phyloP scores from a whole-genome alignment of 208 protist species.

The Trypanosoma vivax region DNA sequence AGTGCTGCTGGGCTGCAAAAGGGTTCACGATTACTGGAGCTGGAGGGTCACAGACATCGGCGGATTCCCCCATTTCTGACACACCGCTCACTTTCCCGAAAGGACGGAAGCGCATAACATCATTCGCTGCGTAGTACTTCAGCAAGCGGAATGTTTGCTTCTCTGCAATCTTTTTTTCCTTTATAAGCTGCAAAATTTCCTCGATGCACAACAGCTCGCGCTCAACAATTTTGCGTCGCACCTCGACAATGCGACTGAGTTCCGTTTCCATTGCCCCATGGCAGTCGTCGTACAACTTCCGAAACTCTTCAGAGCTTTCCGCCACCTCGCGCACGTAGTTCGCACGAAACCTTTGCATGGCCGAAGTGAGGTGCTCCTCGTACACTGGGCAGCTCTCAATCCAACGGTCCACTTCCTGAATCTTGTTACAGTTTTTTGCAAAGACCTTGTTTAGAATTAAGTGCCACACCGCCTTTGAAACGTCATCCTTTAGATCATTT shows the following conservation, averaged over 20 bases:
- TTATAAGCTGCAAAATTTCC: constrained; percentile 36
- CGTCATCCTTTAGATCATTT: constrained; percentile 78
- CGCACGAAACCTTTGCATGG: constrained; percentile 70
- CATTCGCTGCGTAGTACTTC: constrained; percentile 86
- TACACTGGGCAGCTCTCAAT: constrained; percentile 74
- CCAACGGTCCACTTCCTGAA: constrained; percentile 56
- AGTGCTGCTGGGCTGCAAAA: constrained; percentile 29
- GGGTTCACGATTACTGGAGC: constrained; percentile 79
- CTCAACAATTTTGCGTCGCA: constrained; percentile 37
- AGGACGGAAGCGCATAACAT: constrained; percentile 66
- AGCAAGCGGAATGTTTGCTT: constrained; percentile 71
- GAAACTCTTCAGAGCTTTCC: constrained; percentile 50
- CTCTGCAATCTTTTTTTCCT: constrained; percentile 58
- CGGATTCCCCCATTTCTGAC: constrained; percentile 73
- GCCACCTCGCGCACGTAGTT: constrained; percentile 52
- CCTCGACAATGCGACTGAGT: constrained; percentile 55
- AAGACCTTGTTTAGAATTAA: constrained; percentile 73
- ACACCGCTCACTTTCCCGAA: constrained; percentile 86
- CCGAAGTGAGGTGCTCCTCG: constrained; percentile 42
- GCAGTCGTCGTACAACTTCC: constrained; percentile 32
- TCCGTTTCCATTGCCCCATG: constrained; percentile 44
- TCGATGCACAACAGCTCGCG: constrained; percentile 50
- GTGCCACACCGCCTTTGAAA: constrained; percentile 28
- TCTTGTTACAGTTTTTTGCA: constrained; percentile 46
- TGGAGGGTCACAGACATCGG: constrained; percentile 71